Evolutionary conservation across 768 basidiomycete genomes (phyloP).

Genomic region (Lentinus tigrinus): DNA sequence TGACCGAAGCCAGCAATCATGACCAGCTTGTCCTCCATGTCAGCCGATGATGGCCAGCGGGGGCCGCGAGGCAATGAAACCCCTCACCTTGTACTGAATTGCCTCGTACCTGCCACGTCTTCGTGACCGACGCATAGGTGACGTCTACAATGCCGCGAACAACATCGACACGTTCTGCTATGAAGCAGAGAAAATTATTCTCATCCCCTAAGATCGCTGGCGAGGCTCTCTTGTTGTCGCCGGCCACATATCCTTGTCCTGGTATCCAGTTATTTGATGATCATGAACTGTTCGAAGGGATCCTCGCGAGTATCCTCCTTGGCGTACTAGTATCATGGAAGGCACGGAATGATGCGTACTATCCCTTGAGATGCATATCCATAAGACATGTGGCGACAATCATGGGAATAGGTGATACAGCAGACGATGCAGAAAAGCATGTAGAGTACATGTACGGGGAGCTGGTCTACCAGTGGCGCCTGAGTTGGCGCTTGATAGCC

Average conservation of each 20-base stretch:
- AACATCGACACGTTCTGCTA: slow-evolving; percentile 20
- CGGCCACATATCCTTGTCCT: slow-evolving; percentile 11
- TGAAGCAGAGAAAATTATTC: slow-evolving; percentile 10
- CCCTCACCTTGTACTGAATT: no score
- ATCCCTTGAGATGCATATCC: no score
- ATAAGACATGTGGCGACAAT: no score
- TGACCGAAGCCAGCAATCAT: slow-evolving; percentile 3
- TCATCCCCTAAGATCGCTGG: slow-evolving; percentile 12
- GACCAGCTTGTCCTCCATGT: slow-evolving; percentile 8
- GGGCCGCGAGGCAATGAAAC: no score
- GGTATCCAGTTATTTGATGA: no score
- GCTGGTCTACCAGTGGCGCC: slow-evolving; percentile 61
- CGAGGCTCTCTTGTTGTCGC: slow-evolving; percentile 15
- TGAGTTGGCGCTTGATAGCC: slow-evolving; percentile 65
- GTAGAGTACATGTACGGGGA: no score
- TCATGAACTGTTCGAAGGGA: no score
- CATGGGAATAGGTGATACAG: no score
- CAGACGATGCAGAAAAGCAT: no score
- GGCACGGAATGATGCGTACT: no score
- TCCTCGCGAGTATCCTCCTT: no score
- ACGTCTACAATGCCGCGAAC: slow-evolving; percentile 15
- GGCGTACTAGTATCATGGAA: background rate
- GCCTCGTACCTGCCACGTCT: slow-evolving; percentile 20
- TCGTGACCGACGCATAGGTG: slow-evolving; percentile 12
- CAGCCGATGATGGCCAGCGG: slow-evolving; percentile 19